Evolutionary conservation across 1,139 yeast genomes (phyloP), one percentile per base, ranked within the genome.

Genomic region (Scheffersomyces lignicola): DNA sequence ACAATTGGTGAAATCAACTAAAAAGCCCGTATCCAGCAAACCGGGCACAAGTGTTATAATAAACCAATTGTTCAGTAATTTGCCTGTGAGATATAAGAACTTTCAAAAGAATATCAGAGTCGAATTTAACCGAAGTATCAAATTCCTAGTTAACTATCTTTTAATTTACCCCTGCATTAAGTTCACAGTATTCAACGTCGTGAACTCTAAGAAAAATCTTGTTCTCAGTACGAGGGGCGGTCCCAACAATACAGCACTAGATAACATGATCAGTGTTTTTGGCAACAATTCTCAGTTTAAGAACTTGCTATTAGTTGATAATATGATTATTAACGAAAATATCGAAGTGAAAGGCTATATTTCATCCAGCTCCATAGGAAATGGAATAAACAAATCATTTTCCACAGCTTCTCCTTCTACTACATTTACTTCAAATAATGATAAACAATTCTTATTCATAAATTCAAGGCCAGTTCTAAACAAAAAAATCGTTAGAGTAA

Each of bases 51-150:
- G 73, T 0, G 66, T 83, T 0, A 47, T 47, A 1, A 61, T 86
- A 5, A 50, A 69, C 1, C 69, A 77, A 22, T 45, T 87, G 9
- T 87, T 87, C 49, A 58, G 68, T n/a, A 69, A 65, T 37, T 56
- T 87, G 36, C 95, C 96, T 0, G 95, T 87, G 2, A 63, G 96
- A 45, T 65, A 72, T 35, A 83, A 82, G 51, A 90, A 86, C 43
- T 73, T 90, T 36, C 69, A 68, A 14, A 85, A 80, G 54, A 83
- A 84, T 47, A 54, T 67, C 26, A 86, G 79, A 50, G 70, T 80
- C 39, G 97, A 90, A 51, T 88, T 83, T 57, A 68, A 78, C 33
- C 84, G 80, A 48, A 71, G 88, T 13, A 49, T 90, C 2, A 56
- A 63, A 1, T 52, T 84, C 28, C 49, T 94, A 2, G 92, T 83